Evolutionary conservation across 495 filamentous ascomycete genomes (phyloP).

Genomic region (Annulohypoxylon maeteangense): DNA sequence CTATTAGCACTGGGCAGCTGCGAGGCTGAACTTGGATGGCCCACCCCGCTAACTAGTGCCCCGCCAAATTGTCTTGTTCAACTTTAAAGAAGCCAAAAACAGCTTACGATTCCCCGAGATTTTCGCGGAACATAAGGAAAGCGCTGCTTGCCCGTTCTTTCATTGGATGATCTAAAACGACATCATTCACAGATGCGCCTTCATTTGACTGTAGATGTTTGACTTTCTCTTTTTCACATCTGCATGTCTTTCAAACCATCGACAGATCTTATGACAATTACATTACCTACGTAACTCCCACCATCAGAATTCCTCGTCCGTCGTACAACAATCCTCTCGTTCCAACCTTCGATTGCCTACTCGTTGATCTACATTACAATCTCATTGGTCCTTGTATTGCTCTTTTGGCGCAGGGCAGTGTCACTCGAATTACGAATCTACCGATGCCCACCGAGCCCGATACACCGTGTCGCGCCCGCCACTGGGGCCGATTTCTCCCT

Average conservation of each 20-base stretch:
- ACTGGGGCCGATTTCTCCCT: constrained; percentile 58
- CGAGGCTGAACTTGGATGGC: constrained; percentile 28
- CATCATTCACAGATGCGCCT: constrained; percentile 37
- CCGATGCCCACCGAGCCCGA: constrained; percentile 61
- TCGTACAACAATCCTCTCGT: background rate
- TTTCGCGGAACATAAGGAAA: constrained; percentile 37
- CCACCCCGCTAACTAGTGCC: constrained; percentile 25
- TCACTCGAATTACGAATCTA: constrained; percentile 41
- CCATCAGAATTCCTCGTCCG: background rate
- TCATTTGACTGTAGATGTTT: constrained; percentile 17
- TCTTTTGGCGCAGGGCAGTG: constrained; percentile 39
- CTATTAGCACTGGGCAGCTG: constrained; percentile 12
- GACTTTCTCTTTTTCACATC: constrained; percentile 22
- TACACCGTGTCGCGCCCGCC: constrained; percentile 58
- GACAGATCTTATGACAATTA: background rate
- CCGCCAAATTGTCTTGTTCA: constrained; percentile 18
- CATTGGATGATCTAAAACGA: constrained; percentile 35
- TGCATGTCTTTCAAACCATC: background rate
- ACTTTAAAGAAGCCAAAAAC: constrained; percentile 7
- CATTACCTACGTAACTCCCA: background rate
- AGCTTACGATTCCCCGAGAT: constrained; percentile 37
- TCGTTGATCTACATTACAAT: constrained; percentile 4
- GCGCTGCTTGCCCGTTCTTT: constrained; percentile 10
- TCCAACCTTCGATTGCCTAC: background rate
- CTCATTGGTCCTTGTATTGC: constrained; percentile 32